phyloP scores from a whole-genome alignment of 1,139 yeast species.

The Zygoascus meyerae region DNA sequence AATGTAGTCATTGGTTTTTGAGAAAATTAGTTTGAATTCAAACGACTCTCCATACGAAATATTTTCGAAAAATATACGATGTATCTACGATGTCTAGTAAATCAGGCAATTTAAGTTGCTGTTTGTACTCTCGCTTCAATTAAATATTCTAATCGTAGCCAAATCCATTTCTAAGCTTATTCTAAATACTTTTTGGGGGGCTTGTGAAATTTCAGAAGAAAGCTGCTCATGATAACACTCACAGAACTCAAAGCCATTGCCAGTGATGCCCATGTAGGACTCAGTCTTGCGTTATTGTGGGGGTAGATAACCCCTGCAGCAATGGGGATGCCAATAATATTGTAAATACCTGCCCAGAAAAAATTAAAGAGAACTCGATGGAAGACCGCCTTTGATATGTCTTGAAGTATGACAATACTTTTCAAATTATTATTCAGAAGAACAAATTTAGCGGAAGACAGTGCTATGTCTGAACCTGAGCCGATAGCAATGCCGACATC shows the following conservation, averaged over 20 bases:
- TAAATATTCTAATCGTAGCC: no score
- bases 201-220: conserved; percentile 42
- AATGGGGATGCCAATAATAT: conserved; percentile 77
- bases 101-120: no score
- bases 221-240: conserved; percentile 76
- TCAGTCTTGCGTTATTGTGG: conserved; percentile 63
- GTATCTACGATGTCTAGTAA: no score
- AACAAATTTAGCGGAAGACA: conserved; percentile 87
- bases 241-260: conserved; percentile 92
- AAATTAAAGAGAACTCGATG: conserved; percentile 70
- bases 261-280: conserved; percentile 77
- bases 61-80: no score
- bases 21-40: no score
- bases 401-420: conserved; percentile 55
- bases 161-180: no score
- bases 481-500: conserved; percentile 91
- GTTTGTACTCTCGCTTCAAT: no score
- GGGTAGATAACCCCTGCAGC: conserved; percentile 88
- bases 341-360: conserved; percentile 83
- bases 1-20: no score
- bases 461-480: conserved; percentile 88
- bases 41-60: no score
- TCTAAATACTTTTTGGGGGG: conserved; percentile 12
- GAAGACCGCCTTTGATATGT: conserved; percentile 65
- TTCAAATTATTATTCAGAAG: conserved; percentile 40